Conservation (phyloP, 176 grass and related monocot genomes). For the Puccinellia tenuiflora region DNA sequence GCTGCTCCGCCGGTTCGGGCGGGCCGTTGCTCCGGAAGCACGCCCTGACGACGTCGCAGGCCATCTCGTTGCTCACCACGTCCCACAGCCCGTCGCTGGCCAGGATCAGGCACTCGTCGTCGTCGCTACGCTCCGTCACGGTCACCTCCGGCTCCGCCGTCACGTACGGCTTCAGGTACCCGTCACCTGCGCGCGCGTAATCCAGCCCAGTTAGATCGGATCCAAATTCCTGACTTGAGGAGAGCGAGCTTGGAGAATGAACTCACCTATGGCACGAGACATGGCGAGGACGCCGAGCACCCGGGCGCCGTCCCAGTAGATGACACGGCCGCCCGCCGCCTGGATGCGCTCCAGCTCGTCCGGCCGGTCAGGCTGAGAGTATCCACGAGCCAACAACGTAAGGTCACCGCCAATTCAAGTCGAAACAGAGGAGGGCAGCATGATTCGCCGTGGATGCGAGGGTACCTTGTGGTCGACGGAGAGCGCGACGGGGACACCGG, state of each 20-base stretch:
- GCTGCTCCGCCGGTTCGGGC: background rate
- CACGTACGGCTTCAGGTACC: constrained; percentile 80
- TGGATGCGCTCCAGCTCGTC: constrained; percentile 92
- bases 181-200: constrained; percentile 43
- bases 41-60: constrained; percentile 65
- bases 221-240: background rate
- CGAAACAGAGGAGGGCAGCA: background rate
- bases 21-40: constrained; percentile 61
- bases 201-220: background rate
- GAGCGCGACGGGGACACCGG: constrained; percentile 46
- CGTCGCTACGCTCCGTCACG: constrained; percentile 62
- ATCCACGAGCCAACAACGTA: background rate
- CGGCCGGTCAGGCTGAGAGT: constrained; percentile 71
- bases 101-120: constrained; percentile 86
- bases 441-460: background rate
- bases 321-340: constrained; percentile 75
- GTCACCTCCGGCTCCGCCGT: constrained; percentile 85
- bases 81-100: constrained; percentile 96
- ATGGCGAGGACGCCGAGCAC: constrained; percentile 89
- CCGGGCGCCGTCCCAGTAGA: constrained; percentile 89
- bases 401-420: background rate
- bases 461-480: constrained; percentile 87
- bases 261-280: constrained; percentile 90
- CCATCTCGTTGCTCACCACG: constrained; percentile 88
- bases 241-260: background rate